Percentiles rank a stretch among this genome's conserved stretches.
These are phyloP conservation scores for Vitis vinifera DNA, from an alignment of 164 flowering plant species.

Conservation along the genomic window DNA sequence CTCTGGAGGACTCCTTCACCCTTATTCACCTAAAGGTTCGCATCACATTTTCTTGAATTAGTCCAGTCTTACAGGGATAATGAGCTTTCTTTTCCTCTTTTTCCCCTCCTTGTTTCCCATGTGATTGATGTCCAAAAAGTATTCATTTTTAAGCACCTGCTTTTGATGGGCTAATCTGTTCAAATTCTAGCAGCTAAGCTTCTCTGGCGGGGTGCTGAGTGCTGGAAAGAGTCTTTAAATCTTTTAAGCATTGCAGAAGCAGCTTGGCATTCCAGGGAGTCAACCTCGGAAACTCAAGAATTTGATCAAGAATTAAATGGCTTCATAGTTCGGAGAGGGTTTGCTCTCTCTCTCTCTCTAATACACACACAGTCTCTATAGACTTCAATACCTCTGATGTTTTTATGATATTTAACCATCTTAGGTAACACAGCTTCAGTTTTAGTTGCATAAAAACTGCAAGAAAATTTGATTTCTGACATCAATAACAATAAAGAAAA, in stretches of 20 bases:
- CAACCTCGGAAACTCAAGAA: constrained; percentile 15
- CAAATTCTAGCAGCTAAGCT: constrained; percentile 65
- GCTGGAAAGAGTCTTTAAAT: constrained; percentile 78
- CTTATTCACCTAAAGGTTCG: constrained; percentile 94
- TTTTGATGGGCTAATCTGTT: constrained; percentile 10
- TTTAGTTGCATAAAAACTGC: too few relatives aligned
- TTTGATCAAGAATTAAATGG: constrained; percentile 14
- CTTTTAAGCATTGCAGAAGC: constrained; percentile 71
- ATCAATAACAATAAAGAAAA: background rate
- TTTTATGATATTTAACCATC: too few relatives aligned
- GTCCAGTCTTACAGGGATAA: constrained; percentile 5
- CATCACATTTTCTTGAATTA: constrained; percentile 1
- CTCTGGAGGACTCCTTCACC: constrained; percentile 94
- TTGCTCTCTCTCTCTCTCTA: constrained; percentile 7
- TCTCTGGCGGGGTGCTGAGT: constrained; percentile 79
- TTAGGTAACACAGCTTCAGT: background rate
- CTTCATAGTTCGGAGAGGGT: constrained; percentile 75
- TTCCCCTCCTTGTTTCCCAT: background rate
- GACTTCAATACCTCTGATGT: too few relatives aligned
- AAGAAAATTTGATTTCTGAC: background rate
- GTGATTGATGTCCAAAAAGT: background rate
- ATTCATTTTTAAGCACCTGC: constrained; percentile 8
- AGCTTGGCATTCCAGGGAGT: constrained; percentile 25
- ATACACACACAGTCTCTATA: too few relatives aligned
- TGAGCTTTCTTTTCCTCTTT: background rate